These are phyloP conservation scores for Clavispora vitiphila DNA, from an alignment of 805 yeast species.

Conservation along the genomic window DNA sequence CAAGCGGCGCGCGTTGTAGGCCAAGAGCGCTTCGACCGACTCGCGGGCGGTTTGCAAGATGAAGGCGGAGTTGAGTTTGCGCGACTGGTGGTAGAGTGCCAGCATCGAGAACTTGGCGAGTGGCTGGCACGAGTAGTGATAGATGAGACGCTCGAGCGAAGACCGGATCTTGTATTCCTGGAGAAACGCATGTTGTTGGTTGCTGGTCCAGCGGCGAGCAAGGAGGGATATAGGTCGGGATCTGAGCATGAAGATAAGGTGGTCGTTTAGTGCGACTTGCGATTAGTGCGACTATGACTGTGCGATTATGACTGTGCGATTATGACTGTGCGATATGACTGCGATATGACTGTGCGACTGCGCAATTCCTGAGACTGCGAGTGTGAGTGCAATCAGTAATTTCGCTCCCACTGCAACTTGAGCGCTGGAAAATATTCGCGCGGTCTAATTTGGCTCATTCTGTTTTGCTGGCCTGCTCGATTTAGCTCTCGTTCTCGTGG, in stretches of 20 bases:
- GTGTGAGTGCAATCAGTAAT: no score
- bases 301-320: no score
- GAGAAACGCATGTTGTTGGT: conserved; percentile 35
- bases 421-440: no score
- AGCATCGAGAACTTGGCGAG: conserved; percentile 51
- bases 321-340: no score
- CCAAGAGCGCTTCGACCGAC: conserved; percentile 52
- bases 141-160: conserved; percentile 53
- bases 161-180: conserved; percentile 55
- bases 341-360: no score
- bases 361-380: no score
- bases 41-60: conserved; percentile 45
- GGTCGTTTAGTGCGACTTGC: no score
- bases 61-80: conserved; percentile 32
- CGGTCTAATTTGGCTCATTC: no score
- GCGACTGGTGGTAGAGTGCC: conserved; percentile 40
- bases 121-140: conserved; percentile 48
- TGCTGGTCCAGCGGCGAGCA: background rate
- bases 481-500: no score
- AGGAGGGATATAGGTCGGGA: background rate
- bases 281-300: no score
- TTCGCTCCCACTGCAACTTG: no score
- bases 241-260: background rate
- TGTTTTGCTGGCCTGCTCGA: no score
- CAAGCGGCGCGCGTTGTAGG: conserved; percentile 66